A percentile compares a stretch with the other conserved stretches of the same genome.
Evolutionary conservation across 768 basidiomycete species (phyloP).

Genomic region (Tulasnella calospora): DNA sequence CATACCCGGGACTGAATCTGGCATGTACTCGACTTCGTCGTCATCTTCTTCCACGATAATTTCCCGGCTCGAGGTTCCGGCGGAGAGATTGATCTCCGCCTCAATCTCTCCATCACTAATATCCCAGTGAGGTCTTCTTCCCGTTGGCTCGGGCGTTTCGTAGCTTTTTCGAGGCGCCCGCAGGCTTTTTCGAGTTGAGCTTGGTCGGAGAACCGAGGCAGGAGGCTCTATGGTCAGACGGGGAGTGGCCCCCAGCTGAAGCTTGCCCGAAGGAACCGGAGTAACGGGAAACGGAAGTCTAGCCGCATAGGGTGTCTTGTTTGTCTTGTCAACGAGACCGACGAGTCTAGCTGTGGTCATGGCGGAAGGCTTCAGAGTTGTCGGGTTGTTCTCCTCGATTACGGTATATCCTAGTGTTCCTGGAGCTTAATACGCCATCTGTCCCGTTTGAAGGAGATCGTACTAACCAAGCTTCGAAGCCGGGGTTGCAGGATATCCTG

Average conservation of each 20-base stretch:
- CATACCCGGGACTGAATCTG: slow-evolving; percentile 50
- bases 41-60: slow-evolving; percentile 34
- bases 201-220: slow-evolving; percentile 40
- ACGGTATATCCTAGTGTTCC: neutral
- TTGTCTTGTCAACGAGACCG: slow-evolving; percentile 26
- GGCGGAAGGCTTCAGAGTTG: neutral
- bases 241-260: slow-evolving; percentile 5
- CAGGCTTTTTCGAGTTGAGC: slow-evolving; percentile 61
- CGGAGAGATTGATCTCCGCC: slow-evolving; percentile 35
- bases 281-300: slow-evolving; percentile 19
- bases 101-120: slow-evolving; percentile 51
- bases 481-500: slow-evolving; percentile 21
- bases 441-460: neutral
- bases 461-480: neutral
- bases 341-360: neutral
- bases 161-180: slow-evolving; percentile 53
- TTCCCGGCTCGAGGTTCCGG: slow-evolving; percentile 31
- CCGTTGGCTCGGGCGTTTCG: slow-evolving; percentile 61
- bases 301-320: slow-evolving; percentile 21
- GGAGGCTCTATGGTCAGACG: neutral
- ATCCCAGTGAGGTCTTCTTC: slow-evolving; percentile 62
- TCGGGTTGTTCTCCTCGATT: slow-evolving; percentile 7
- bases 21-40: slow-evolving; percentile 54
- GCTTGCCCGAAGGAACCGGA: slow-evolving; percentile 16
- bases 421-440: neutral